Evolutionary conservation across 257 asterid genomes (phyloP), one percentile per base, ranked within the genome.

Genomic region (Fraxinus quadrangulata): DNA sequence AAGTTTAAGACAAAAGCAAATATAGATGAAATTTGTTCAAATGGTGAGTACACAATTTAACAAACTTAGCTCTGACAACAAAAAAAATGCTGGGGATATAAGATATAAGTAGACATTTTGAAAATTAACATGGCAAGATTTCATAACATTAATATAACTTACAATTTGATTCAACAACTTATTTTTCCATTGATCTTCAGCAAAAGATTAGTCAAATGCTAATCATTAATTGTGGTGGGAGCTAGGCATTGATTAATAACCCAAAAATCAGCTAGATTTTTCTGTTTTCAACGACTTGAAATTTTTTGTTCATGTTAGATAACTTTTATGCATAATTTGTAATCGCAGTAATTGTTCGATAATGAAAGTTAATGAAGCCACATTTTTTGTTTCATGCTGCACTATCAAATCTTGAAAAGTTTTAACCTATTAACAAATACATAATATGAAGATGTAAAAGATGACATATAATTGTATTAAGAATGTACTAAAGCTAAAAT

Each of bases 101-200:
- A 63, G 37, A 72, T 70, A 70, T 59, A 75, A 73, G 66, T 3
- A 16, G 8, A n/a, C 21, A 17, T 3, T 17, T 54, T 5, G 4
- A 4, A 77, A 33, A 67, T 51, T 54, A 13, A 21, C 39, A 37
- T 45, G 23, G 21, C 13, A 49, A 40, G 72, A 49, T 23, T 30
- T 72, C 24, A 71, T 3, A 17, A 8, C 21, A 65, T 31, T n/a
- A 54, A 61, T 36, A 73, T 21, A 77, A 21, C 26, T 42, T 59
- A 79, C 6, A 69, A 51, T 61, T 73, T 28, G 12, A 73, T 14
- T 16, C 37, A 45, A 39, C 51, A n/a, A 61, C 86, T 40, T 74
- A 92, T 97, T 94, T 92, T 92, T 0, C 96, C 97, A 86, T 92
- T 94, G 80, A 92, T 88, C 83, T 92, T 92, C 13, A 94, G 87